These are phyloP conservation scores for Pholiota molesta DNA, from an alignment of 768 basidiomycete genomes.

Conservation along the genomic window DNA sequence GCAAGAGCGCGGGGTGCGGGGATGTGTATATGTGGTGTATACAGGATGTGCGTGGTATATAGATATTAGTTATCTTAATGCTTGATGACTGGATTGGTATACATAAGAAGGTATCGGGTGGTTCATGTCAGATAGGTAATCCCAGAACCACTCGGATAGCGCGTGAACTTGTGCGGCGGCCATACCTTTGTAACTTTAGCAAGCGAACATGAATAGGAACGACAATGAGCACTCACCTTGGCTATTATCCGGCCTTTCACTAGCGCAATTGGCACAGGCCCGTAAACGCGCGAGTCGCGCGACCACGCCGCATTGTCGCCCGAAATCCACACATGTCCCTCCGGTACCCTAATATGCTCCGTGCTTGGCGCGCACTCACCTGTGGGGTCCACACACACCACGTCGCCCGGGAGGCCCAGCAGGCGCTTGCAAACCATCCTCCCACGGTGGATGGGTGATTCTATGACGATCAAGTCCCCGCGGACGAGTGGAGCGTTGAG, in stretches of 20 bases:
- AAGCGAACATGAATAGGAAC: background rate
- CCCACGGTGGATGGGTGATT: constrained; percentile 68
- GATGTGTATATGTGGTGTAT: background rate
- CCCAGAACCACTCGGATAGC: constrained; percentile 47
- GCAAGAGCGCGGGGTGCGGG: background rate
- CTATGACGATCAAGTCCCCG: constrained; percentile 77
- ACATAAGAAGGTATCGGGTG: background rate
- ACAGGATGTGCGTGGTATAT: background rate
- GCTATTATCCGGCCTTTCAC: constrained; percentile 70
- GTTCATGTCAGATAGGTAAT: constrained; percentile 38
- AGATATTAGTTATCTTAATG: background rate
- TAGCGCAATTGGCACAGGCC: constrained; percentile 84
- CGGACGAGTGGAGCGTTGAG: constrained; percentile 55
- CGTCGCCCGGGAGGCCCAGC: constrained; percentile 88
- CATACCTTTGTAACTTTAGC: constrained; percentile 38
- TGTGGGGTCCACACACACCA: constrained; percentile 87
- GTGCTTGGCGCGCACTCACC: constrained; percentile 61
- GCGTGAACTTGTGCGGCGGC: constrained; percentile 39
- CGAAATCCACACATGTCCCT: constrained; percentile 86
- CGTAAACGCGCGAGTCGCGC: constrained; percentile 90
- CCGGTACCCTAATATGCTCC: constrained; percentile 79
- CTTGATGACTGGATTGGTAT: background rate
- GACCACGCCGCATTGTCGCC: constrained; percentile 89
- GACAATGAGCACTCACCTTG: constrained; percentile 47
- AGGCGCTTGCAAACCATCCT: constrained; percentile 86